Evolutionary conservation across 2,329 filamentous ascomycete species (phyloP).

Genomic region (Pseudomassariella vexata): DNA sequence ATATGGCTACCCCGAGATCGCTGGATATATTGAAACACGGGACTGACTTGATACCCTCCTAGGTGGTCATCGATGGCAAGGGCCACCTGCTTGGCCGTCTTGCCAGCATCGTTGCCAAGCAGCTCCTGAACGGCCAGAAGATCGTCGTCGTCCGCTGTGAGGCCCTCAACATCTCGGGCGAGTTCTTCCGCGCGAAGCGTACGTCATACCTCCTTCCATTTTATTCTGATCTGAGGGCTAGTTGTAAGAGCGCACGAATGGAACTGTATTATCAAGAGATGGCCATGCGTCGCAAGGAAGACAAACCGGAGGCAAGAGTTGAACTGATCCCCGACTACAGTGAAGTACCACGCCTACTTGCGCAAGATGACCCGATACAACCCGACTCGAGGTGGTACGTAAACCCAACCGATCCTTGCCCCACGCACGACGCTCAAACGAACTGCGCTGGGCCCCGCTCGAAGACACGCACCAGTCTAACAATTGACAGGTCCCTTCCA

Average conservation of each 20-base stretch:
- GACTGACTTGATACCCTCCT: conserved; percentile 26
- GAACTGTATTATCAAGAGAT: too few species aligned
- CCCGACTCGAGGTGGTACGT: conserved; percentile 93
- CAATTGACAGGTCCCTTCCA: conserved; percentile 81
- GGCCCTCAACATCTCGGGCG: conserved; percentile 99
- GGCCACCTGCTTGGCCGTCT: conserved; percentile 99
- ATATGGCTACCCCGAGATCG: too few species aligned
- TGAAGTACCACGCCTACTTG: conserved; percentile 99
- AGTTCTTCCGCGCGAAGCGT: conserved; percentile 99
- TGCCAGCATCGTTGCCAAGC: conserved; percentile 97
- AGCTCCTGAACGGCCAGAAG: conserved; percentile 98
- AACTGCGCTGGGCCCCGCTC: neutral
- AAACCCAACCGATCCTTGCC: conserved; percentile 10
- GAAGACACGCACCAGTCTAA: conserved; percentile 20
- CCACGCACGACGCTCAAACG: neutral
- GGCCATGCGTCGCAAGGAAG: too few species aligned
- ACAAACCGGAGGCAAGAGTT: too few species aligned
- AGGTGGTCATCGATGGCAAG: conserved; percentile 99
- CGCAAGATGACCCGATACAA: conserved; percentile 99
- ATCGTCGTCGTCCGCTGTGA: conserved; percentile 98
- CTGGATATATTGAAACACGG: too few species aligned
- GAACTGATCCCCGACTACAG: conserved; percentile 57
- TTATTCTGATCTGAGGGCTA: neutral
- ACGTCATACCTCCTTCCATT: conserved; percentile 50
- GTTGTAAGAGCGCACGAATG: too few species aligned